phyloP scores from a whole-genome alignment of 768 basidiomycete genomes.

The Tricholoma saponaceum region DNA sequence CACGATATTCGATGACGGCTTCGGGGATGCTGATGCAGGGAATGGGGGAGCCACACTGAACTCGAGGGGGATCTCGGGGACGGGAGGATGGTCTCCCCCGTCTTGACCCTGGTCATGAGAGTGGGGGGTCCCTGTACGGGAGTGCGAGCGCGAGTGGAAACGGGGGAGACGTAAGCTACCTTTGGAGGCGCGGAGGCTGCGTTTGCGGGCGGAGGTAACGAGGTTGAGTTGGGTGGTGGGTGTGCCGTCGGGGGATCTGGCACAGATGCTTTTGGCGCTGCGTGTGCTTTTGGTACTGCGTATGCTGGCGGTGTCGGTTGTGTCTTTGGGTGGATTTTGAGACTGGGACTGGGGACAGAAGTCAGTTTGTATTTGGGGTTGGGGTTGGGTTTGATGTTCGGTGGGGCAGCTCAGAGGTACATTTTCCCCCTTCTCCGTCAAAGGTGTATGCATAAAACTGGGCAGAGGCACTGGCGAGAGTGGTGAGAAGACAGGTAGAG shows the following conservation, averaged over 20 bases:
- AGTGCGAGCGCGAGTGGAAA: not conserved
- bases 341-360: not conserved
- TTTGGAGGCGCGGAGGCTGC: slow-evolving; percentile 61
- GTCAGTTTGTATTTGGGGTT: not conserved
- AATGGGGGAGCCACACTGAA: slow-evolving; percentile 1
- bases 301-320: slow-evolving; percentile 36
- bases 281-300: slow-evolving; percentile 32
- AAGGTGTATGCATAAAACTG: slow-evolving; percentile 5
- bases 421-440: not conserved
- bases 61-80: slow-evolving; percentile 26
- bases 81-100: slow-evolving; percentile 26
- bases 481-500: slow-evolving; percentile 12
- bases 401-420: not conserved
- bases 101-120: not conserved
- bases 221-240: slow-evolving; percentile 25
- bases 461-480: slow-evolving; percentile 12
- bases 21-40: not conserved
- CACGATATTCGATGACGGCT: slow-evolving; percentile 4
- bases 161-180: slow-evolving; percentile 62
- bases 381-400: not conserved
- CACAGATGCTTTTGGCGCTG: slow-evolving; percentile 28
- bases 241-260: slow-evolving; percentile 6
- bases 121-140: not conserved
- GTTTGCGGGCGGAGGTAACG: slow-evolving; percentile 60
- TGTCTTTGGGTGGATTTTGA: slow-evolving; percentile 18